These are phyloP conservation scores for Dothiorella sarmentorum DNA, from an alignment of 2,329 filamentous ascomycete genomes.

Conservation along the genomic window DNA sequence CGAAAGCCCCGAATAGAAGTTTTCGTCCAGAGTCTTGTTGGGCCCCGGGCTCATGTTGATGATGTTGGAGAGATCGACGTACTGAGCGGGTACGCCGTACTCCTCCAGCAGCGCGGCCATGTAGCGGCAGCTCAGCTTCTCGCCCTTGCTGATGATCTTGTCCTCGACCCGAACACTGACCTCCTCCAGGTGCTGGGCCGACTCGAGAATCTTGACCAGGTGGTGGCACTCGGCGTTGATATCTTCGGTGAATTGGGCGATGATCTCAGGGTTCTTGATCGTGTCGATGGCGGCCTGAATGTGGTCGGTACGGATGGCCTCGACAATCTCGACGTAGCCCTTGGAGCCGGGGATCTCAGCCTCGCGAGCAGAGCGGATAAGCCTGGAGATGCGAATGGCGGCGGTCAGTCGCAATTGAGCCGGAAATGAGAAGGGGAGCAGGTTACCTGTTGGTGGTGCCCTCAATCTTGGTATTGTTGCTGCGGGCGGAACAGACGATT, in stretches of 20 bases:
- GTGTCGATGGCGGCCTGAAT: conserved; percentile 62
- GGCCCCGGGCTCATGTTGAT: conserved; percentile 58
- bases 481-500: conserved; percentile 92
- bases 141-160: conserved; percentile 88
- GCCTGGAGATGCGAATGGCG: conserved; percentile 24
- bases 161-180: conserved; percentile 52
- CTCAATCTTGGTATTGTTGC: conserved; percentile 88
- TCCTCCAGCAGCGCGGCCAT: conserved; percentile 84
- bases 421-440: conserved; percentile 19
- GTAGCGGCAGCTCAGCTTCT: conserved; percentile 91
- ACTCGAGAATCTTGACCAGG: conserved; percentile 70
- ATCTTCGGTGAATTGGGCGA: conserved; percentile 57
- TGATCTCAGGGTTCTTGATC: conserved; percentile 37
- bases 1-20: conserved; percentile 46
- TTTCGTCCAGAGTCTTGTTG: conserved; percentile 42
- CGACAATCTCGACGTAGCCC: conserved; percentile 70
- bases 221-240: conserved; percentile 78
- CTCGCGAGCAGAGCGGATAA: conserved; percentile 48
- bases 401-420: neutral
- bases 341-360: conserved; percentile 41
- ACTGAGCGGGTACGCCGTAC: conserved; percentile 77
- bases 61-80: conserved; percentile 82
- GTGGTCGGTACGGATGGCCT: conserved; percentile 80
- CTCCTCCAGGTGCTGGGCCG: conserved; percentile 55
- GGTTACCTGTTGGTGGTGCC: conserved; percentile 92